Conservation (phyloP, 169 alveolate genomes). For the Plasmodium knowlesi region DNA sequence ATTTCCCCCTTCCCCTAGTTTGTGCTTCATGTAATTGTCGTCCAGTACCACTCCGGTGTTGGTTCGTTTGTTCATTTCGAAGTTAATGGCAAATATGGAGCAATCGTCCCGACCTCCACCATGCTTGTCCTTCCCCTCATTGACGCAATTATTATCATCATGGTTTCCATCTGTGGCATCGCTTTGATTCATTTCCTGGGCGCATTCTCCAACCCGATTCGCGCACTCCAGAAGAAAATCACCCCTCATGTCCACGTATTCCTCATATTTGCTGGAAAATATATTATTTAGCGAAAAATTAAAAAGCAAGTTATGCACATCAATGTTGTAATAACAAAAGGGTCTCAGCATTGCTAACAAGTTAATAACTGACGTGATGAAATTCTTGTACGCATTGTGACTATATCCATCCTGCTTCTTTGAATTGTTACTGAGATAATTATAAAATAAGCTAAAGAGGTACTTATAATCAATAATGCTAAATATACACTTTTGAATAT, state of each 20-base stretch:
- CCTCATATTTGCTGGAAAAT: slow-evolving; percentile 40
- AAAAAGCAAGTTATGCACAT: slow-evolving; percentile 57
- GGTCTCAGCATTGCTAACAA: slow-evolving; percentile 12
- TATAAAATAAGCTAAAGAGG: slow-evolving; percentile 47
- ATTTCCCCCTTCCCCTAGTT: neutral
- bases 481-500: slow-evolving; percentile 56
- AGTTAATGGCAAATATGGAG: neutral
- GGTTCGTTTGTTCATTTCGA: neutral
- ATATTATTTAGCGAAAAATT: slow-evolving; percentile 57
- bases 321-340: slow-evolving; percentile 60
- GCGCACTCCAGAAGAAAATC: neutral
- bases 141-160: neutral
- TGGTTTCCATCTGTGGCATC: neutral
- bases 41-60: neutral
- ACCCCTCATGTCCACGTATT: slow-evolving; percentile 27
- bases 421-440: slow-evolving; percentile 23
- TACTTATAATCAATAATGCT: slow-evolving; percentile 54
- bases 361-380: slow-evolving; percentile 20
- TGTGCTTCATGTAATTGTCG: neutral
- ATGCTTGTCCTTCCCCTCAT: neutral
- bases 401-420: slow-evolving; percentile 40
- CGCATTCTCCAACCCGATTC: neutral
- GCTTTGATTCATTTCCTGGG: neutral
- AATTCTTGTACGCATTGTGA: slow-evolving; percentile 53
- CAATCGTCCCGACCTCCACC: neutral